A percentile compares a stretch with the other conserved stretches of the same genome.
Conservation (phyloP, 164 flowering plant species). For the Berberis thunbergii region DNA sequence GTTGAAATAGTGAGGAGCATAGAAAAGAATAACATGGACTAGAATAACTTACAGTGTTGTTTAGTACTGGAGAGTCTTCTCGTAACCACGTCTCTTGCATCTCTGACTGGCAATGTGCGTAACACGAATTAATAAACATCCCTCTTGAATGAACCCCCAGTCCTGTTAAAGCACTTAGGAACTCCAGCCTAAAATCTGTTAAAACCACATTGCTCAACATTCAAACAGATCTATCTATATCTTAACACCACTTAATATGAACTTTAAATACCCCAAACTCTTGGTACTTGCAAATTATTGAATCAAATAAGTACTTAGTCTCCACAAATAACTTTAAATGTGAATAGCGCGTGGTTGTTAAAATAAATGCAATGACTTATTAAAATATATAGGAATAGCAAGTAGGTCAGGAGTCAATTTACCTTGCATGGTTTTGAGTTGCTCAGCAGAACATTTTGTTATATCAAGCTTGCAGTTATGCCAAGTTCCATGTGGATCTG, state of each 20-base stretch:
- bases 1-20: not conserved
- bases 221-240: too few species aligned
- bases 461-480: conserved; percentile 70
- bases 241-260: too few species aligned
- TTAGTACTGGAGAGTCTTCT: conserved; percentile 1
- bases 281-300: not conserved
- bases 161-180: not conserved
- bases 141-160: not conserved
- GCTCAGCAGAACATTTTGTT: conserved; percentile 45
- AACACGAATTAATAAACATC: not conserved
- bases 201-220: not conserved
- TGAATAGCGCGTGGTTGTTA: too few species aligned
- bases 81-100: conserved; percentile 4
- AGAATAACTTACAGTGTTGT: not conserved
- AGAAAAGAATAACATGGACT: not conserved
- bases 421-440: conserved; percentile 77
- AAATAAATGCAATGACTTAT: too few species aligned
- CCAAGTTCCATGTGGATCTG: conserved; percentile 88
- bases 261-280: not conserved
- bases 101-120: not conserved
- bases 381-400: too few species aligned
- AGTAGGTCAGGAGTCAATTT: not conserved
- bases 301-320: not conserved
- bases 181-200: not conserved
- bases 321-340: too few species aligned